phyloP scores from a whole-genome alignment of 2,329 filamentous ascomycete genomes.

The Orbilia blumenaviensis region DNA sequence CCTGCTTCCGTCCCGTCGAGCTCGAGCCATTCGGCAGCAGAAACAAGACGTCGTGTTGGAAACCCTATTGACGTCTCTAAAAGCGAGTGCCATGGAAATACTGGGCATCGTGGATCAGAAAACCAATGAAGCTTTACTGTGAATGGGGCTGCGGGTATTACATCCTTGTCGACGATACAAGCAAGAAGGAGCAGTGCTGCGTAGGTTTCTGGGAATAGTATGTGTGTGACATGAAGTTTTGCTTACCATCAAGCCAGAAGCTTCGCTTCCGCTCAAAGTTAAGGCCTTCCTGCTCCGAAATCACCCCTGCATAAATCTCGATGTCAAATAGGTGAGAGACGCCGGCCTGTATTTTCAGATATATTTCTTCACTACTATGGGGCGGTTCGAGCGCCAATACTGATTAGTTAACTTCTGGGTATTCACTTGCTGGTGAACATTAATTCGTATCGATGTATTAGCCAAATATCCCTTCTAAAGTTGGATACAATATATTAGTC shows the following conservation, averaged over 20 bases:
- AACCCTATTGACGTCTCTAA: background rate
- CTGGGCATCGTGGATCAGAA: background rate
- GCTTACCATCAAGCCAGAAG: background rate
- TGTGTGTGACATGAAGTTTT: background rate
- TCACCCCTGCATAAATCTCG: background rate
- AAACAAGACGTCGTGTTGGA: background rate
- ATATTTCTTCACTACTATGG: background rate
- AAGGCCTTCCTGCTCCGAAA: background rate
- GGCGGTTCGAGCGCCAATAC: no score
- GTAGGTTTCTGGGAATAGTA: background rate
- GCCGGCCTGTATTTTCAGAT: background rate
- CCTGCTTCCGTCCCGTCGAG: constrained; percentile 17
- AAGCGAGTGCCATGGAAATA: constrained; percentile 5
- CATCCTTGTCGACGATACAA: background rate
- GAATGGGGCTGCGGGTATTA: background rate
- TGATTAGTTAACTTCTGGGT: background rate
- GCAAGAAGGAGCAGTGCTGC: background rate
- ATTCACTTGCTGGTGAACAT: background rate
- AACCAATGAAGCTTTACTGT: background rate
- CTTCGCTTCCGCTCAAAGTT: background rate
- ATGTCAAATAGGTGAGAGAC: background rate
- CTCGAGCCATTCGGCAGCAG: constrained; percentile 24
- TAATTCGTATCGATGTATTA: background rate
- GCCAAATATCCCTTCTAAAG: background rate
- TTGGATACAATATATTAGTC: background rate